These are phyloP conservation scores for Globisporangium heterothallicum DNA, from an alignment of 352 stramenopile genomes.

Conservation along the genomic window DNA sequence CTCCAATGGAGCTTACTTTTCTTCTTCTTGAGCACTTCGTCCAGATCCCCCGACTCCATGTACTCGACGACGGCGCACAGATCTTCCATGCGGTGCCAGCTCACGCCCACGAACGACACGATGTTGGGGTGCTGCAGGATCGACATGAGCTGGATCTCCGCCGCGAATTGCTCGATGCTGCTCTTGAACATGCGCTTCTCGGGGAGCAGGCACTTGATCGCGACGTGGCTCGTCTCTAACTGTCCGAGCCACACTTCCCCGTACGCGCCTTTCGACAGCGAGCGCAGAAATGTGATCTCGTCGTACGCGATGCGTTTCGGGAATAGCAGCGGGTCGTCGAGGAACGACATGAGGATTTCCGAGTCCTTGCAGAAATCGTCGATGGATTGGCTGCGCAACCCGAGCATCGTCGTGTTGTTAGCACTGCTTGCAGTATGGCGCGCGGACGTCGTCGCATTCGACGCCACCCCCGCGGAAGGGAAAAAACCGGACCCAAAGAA, in stretches of 20 bases:
- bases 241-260: conserved; percentile 71
- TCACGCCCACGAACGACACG: conserved; percentile 67
- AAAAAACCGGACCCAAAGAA: conserved; percentile 12
- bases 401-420: conserved; percentile 1
- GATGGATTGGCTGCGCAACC: conserved; percentile 30
- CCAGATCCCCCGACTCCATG: conserved; percentile 69
- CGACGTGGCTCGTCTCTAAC: conserved; percentile 59
- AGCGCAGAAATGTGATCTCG: conserved; percentile 56
- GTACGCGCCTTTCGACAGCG: conserved; percentile 63
- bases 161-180: conserved; percentile 59
- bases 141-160: conserved; percentile 70
- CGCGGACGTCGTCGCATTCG: not conserved
- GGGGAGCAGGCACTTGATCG: conserved; percentile 65
- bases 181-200: conserved; percentile 48
- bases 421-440: too few species aligned
- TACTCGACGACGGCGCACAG: conserved; percentile 77
- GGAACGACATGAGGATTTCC: conserved; percentile 37
- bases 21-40: conserved; percentile 46
- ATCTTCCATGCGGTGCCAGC: conserved; percentile 59
- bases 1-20: conserved; percentile 56
- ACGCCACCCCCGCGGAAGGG: not conserved
- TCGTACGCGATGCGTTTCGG: conserved; percentile 55
- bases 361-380: conserved; percentile 66
- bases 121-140: conserved; percentile 72
- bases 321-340: conserved; percentile 43